Conservation (phyloP, 306 rosid species). For the Trichosanthes truncata region DNA sequence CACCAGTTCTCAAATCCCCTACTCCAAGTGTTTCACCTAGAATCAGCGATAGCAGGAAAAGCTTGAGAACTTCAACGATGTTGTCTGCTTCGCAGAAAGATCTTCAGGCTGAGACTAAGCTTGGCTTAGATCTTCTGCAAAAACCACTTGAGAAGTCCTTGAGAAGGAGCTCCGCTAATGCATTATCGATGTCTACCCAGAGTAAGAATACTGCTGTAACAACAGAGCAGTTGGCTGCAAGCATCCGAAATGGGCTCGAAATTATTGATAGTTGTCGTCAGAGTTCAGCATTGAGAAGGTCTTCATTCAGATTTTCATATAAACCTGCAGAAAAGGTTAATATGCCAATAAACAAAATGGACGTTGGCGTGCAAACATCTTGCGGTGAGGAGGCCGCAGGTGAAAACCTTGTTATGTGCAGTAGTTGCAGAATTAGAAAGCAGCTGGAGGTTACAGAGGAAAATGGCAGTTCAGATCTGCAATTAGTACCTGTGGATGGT, state of each 20-base stretch:
- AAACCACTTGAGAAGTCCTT: constrained; percentile 23
- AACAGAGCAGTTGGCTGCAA: constrained; percentile 76
- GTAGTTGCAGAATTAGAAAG: constrained; percentile 51
- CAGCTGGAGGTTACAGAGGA: constrained; percentile 41
- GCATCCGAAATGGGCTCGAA: constrained; percentile 90
- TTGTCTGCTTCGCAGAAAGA: constrained; percentile 63
- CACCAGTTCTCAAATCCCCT: constrained; percentile 67
- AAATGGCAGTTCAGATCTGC: constrained; percentile 44
- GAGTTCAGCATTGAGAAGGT: constrained; percentile 60
- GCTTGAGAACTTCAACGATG: constrained; percentile 69
- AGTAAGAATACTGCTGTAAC: constrained; percentile 34
- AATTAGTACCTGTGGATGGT: constrained; percentile 62
- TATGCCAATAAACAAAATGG: constrained; percentile 46
- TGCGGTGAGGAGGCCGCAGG: constrained; percentile 23
- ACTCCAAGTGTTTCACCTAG: constrained; percentile 84
- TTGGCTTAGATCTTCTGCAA: constrained; percentile 22
- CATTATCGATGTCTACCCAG: constrained; percentile 37
- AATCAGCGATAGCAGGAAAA: constrained; percentile 74
- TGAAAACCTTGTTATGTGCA: constrained; percentile 50
- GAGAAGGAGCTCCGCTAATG: constrained; percentile 26
- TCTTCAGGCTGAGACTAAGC: constrained; percentile 25
- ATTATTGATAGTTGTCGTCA: constrained; percentile 51
- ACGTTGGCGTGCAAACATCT: constrained; percentile 67
- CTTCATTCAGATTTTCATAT: constrained; percentile 64
- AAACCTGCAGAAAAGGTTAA: constrained; percentile 45